phyloP scores from a whole-genome alignment of 2,329 filamentous ascomycete species.

The Phialemonium atrogriseum region DNA sequence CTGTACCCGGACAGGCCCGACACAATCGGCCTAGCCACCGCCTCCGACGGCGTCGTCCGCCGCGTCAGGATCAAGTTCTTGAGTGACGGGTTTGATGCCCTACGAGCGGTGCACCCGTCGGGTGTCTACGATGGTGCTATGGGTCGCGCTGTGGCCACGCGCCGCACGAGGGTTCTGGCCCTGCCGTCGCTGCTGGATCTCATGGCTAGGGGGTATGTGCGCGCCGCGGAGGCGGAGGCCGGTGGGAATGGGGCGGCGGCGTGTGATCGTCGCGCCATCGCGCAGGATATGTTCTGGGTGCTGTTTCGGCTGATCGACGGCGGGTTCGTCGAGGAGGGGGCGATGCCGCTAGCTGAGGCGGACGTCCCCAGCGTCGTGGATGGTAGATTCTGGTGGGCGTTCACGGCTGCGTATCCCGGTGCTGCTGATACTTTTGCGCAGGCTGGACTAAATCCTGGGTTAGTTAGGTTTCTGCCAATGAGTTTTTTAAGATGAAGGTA shows the following conservation, averaged over 20 bases:
- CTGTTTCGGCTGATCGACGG: constrained; percentile 2
- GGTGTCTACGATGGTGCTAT: no score
- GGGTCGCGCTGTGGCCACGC: constrained; percentile 1
- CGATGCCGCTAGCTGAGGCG: constrained; percentile 2
- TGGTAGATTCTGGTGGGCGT: constrained; percentile 5
- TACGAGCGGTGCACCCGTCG: constrained; percentile 2
- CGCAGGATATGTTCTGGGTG: constrained; percentile 4
- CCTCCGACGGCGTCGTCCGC: constrained; percentile 21
- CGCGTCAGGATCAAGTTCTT: constrained; percentile 27
- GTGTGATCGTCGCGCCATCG: no score
- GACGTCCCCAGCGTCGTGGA: constrained; percentile 6
- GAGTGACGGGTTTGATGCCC: background rate
- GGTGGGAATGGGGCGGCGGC: background rate
- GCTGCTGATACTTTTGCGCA: no score
- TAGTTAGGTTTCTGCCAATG: no score
- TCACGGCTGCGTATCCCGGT: no score
- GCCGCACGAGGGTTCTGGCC: constrained; percentile 4
- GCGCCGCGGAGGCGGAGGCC: background rate
- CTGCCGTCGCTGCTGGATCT: constrained; percentile 7
- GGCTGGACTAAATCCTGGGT: no score
- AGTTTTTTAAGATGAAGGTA: no score
- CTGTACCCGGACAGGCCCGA: constrained; percentile 21
- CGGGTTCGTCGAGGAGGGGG: background rate
- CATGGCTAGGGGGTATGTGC: constrained; percentile 4
- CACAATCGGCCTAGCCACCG: constrained; percentile 36